phyloP scores from a whole-genome alignment of 306 rosid genomes.

The Cucurbita maxima region DNA sequence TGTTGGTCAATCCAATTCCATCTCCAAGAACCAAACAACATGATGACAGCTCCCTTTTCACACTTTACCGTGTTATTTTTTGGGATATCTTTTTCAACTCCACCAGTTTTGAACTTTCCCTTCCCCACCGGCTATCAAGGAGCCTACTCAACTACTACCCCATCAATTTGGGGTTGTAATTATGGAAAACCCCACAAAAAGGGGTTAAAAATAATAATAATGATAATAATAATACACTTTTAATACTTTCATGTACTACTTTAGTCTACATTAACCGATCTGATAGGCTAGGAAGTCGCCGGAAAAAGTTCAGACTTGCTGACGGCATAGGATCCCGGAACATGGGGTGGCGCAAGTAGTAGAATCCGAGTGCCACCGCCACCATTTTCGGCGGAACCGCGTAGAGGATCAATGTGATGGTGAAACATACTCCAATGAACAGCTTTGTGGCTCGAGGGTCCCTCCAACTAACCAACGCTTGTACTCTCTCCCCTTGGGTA shows the following conservation, averaged over 20 bases:
- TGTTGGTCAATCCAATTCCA: conserved; percentile 29
- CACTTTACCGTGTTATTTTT: conserved; percentile 21
- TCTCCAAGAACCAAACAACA: conserved; percentile 15
- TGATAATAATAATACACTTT: not conserved
- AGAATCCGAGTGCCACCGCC: conserved; percentile 78
- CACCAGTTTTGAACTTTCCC: conserved; percentile 10
- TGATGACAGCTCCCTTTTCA: conserved; percentile 32
- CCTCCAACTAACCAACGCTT: conserved; percentile 85
- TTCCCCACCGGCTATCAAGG: conserved; percentile 5
- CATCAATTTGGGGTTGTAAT: conserved; percentile 8
- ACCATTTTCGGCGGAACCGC: conserved; percentile 56
- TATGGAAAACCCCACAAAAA: conserved; percentile 7
- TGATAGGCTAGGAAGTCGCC: conserved; percentile 68
- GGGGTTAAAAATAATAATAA: not conserved
- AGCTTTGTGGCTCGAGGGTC: conserved; percentile 74
- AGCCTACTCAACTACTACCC: not conserved
- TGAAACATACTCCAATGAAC: conserved; percentile 32
- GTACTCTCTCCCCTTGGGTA: conserved; percentile 80
- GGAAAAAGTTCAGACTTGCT: conserved; percentile 35
- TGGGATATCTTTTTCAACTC: conserved; percentile 32
- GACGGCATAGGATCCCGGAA: conserved; percentile 41
- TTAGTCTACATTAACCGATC: conserved; percentile 66
- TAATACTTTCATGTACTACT: not conserved
- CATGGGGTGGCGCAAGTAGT: conserved; percentile 50
- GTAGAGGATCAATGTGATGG: conserved; percentile 25